Evolutionary conservation across 768 basidiomycete species (phyloP).

Genomic region (Melanogaster broomeanus): DNA sequence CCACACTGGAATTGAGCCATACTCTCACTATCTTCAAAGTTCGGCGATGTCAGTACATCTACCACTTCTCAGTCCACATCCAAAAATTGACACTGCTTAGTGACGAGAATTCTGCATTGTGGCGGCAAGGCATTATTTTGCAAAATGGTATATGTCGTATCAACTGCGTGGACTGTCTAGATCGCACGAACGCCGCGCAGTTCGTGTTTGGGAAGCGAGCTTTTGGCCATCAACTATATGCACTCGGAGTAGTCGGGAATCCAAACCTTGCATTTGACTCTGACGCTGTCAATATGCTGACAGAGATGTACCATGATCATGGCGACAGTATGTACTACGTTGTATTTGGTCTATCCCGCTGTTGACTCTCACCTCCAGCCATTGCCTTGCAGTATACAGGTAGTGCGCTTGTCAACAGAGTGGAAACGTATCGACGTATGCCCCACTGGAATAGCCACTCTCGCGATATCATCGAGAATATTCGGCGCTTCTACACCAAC

Average conservation of each 20-base stretch:
- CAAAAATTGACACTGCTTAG: conserved; percentile 15
- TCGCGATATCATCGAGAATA: conserved; percentile 93
- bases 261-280: conserved; percentile 90
- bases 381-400: conserved; percentile 97
- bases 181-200: conserved; percentile 95
- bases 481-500: conserved; percentile 93
- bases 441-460: conserved; percentile 98
- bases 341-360: background rate
- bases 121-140: conserved; percentile 70
- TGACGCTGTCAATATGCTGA: conserved; percentile 94
- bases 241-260: conserved; percentile 83
- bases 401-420: conserved; percentile 91
- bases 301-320: conserved; percentile 98
- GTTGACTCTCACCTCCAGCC: conserved; percentile 45
- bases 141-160: conserved; percentile 93
- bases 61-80: background rate
- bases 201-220: conserved; percentile 97
- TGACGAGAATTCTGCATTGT: conserved; percentile 35
- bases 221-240: conserved; percentile 92
- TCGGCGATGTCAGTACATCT: conserved; percentile 32
- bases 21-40: conserved; percentile 62
- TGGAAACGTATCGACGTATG: conserved; percentile 94
- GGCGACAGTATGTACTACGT: conserved; percentile 73
- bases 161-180: conserved; percentile 97
- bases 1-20: conserved; percentile 89